phyloP scores from a whole-genome alignment of 2,329 filamentous ascomycete genomes.

The Apiospora rasikravindrae region DNA sequence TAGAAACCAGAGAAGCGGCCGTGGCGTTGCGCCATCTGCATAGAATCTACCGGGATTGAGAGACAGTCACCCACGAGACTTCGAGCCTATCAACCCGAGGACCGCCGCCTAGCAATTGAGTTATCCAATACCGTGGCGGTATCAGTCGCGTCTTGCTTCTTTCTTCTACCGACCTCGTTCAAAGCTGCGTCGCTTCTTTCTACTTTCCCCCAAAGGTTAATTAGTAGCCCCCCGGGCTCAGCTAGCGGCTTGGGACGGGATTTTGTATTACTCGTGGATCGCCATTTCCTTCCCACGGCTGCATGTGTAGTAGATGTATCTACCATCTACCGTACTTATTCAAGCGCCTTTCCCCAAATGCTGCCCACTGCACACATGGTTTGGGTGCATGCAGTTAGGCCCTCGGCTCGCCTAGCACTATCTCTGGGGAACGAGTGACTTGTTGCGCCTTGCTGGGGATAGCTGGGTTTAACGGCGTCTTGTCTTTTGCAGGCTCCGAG shows the following conservation, averaged over 20 bases:
- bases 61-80: constrained; percentile 10
- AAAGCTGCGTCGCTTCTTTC: not conserved
- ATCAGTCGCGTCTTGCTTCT: not conserved
- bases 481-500: not conserved
- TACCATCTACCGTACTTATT: not conserved
- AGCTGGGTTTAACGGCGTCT: constrained; percentile 6
- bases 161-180: not conserved
- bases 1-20: constrained; percentile 5
- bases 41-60: constrained; percentile 9
- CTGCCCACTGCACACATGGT: too few relatives aligned
- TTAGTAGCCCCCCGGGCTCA: not conserved
- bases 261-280: constrained; percentile 13
- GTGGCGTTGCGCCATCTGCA: constrained; percentile 5
- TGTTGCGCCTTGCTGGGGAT: not conserved
- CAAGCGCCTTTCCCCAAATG: not conserved
- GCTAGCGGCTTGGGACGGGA: constrained; percentile 4
- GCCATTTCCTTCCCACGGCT: not conserved
- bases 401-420: too few relatives aligned
- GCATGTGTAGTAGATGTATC: not conserved
- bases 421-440: too few relatives aligned
- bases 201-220: not conserved
- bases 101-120: not conserved
- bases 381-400: too few relatives aligned
- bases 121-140: not conserved
- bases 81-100: constrained; percentile 1